These are phyloP conservation scores for Pharus latifolius DNA, from an alignment of 176 grass and related monocot species.

Conservation along the genomic window DNA sequence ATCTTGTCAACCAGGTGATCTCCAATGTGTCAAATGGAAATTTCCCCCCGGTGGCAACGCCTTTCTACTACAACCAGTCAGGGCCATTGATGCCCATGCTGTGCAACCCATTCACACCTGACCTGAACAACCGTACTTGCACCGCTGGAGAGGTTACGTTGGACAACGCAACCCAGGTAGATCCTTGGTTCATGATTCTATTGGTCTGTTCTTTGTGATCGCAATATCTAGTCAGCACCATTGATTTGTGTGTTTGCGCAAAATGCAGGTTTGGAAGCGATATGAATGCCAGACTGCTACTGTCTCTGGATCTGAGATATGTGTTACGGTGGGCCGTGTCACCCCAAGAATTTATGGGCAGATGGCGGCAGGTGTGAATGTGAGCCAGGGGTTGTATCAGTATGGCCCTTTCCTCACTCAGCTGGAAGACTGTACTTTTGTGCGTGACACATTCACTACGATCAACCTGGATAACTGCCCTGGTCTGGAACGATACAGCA, in stretches of 20 bases:
- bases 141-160: conserved; percentile 55
- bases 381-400: conserved; percentile 66
- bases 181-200: background rate
- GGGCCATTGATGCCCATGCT: conserved; percentile 72
- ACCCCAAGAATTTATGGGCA: conserved; percentile 57
- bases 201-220: background rate
- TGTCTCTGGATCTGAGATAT: conserved; percentile 46
- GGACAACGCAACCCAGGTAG: conserved; percentile 47
- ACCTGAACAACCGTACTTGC: conserved; percentile 53
- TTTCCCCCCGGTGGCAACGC: conserved; percentile 16
- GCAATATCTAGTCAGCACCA: background rate
- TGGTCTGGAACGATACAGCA: conserved; percentile 58
- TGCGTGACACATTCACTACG: conserved; percentile 62
- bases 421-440: conserved; percentile 80
- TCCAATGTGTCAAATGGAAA: conserved; percentile 58
- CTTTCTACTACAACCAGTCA: conserved; percentile 80
- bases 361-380: conserved; percentile 44
- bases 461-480: conserved; percentile 66
- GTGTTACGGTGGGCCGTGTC: conserved; percentile 38
- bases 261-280: conserved; percentile 53
- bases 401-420: conserved; percentile 71
- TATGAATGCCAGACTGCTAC: conserved; percentile 40
- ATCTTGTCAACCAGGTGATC: conserved; percentile 68
- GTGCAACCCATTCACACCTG: conserved; percentile 57
- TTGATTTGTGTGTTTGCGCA: background rate